phyloP scores from a whole-genome alignment of 257 asterid species.

The Solanum gracilifrons region DNA sequence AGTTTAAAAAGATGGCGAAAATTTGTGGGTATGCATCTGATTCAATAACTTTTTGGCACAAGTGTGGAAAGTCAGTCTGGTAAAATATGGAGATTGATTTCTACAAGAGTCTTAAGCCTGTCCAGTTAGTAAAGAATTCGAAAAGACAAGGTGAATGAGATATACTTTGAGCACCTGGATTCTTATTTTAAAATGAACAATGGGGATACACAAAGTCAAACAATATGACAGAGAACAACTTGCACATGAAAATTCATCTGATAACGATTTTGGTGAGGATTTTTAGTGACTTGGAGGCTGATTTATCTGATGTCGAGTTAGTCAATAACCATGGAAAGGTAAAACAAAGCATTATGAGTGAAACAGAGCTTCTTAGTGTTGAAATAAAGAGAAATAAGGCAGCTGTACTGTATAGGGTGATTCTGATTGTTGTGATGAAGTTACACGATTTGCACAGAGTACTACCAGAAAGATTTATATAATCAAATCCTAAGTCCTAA shows the following conservation, averaged over 20 bases:
- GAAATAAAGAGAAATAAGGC: neutral
- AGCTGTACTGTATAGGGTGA: neutral
- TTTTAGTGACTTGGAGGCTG: neutral
- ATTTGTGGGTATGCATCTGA: neutral
- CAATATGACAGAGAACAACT: neutral
- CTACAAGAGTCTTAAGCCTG: neutral
- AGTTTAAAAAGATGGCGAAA: neutral
- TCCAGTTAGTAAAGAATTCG: too few relatives aligned
- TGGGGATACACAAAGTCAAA: neutral
- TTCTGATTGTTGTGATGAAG: neutral
- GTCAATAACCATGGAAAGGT: neutral
- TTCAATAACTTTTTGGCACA: neutral
- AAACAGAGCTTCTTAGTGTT: neutral
- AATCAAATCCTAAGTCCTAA: neutral
- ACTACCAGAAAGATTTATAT: neutral
- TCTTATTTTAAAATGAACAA: neutral
- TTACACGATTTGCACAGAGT: neutral
- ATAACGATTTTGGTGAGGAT: neutral
- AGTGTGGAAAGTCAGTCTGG: neutral
- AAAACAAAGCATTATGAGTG: neutral
- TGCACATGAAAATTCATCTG: neutral
- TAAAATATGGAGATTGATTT: neutral
- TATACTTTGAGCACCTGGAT: neutral
- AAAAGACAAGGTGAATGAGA: neutral
- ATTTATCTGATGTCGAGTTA: neutral